Evolutionary conservation across 805 yeast species (phyloP).

Genomic region (Middelhovenomyces tepae): DNA sequence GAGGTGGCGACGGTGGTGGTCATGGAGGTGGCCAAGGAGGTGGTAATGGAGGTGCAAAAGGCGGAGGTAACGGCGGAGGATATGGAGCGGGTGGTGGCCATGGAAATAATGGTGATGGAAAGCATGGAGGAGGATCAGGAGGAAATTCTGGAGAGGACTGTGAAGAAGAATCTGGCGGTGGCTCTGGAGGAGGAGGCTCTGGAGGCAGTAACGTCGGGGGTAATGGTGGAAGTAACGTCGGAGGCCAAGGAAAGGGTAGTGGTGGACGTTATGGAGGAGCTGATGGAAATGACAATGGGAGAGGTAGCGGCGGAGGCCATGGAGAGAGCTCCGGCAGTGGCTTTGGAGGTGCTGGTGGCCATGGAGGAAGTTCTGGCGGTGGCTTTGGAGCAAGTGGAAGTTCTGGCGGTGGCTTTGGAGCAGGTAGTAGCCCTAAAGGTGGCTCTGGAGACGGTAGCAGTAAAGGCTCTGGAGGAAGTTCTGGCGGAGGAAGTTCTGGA

Average conservation of each 20-base stretch:
- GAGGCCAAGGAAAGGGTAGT: no score
- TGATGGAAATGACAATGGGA: constrained; percentile 6
- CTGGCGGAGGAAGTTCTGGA: constrained; percentile 6
- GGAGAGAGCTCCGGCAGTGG: constrained; percentile 5
- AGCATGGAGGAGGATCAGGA: constrained; percentile 4
- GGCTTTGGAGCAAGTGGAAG: constrained; percentile 7
- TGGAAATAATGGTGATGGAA: constrained; percentile 1
- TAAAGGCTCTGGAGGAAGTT: constrained; percentile 5
- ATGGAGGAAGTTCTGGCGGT: constrained; percentile 2
- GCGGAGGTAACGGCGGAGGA: background rate
- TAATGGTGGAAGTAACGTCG: no score
- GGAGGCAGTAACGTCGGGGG: no score
- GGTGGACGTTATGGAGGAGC: constrained; percentile 1
- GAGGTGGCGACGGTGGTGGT: no score
- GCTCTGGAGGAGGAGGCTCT: constrained; percentile 11
- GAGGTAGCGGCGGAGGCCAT: constrained; percentile 6
- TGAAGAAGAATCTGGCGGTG: constrained; percentile 5
- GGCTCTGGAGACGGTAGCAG: constrained; percentile 8
- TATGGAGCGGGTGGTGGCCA: background rate
- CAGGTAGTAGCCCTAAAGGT: constrained; percentile 2
- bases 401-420: constrained; percentile 5
- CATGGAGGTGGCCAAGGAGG: background rate
- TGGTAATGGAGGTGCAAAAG: background rate
- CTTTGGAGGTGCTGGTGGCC: constrained; percentile 6
- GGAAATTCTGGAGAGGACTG: constrained; percentile 9